Evolutionary conservation across 2,329 filamentous ascomycete species (phyloP), one percentile per base, ranked within the genome.

Genomic region (Colletotrichum plurivorum): DNA sequence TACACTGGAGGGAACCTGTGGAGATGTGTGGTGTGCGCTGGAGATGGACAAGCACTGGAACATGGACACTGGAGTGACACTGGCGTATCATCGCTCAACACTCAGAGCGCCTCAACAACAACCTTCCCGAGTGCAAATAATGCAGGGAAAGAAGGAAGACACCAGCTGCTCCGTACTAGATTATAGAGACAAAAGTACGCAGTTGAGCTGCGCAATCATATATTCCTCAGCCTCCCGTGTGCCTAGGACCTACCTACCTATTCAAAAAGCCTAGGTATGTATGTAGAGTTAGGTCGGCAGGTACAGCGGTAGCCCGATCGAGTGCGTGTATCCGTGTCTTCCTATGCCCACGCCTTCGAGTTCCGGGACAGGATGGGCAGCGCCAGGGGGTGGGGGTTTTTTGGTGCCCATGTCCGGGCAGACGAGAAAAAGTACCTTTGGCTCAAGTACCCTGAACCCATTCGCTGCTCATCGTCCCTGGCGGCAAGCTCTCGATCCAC

Each of bases 261-360:
- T 31, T 31, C 7, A 22, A 22, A 22, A 22, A 22, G 20, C 20
- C 20, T 31, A 31, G 27, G 27, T 8, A 9, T 8, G 20, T 22
- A 22, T 22, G 20, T 22, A 22, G 20, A 22, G 20, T 9, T 9
- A 31, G 27, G 27, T 31, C 27, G 27, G 27, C 54, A 16, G 49
- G 49, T 55, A 36, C 41, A 22, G 25, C 41, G 45, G 49, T 46
- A 60, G 43, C 54, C 36, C 49, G 55, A 60, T 66, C 62, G 66
- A 66, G 43, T 60, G 36, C 49, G 55, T 56, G 62, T 60, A 66
- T 31, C 55, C 52, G 53, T 57, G 49, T 31, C 36, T 67, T 57
- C 63, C 63, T 31, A 31, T 43, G 31, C 43, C 51, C 39, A 48
- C 27, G 27, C 27, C 27, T 31, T 9, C 41, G 5, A 43, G 41